Evolutionary conservation across 139 green algal species (phyloP).

Genomic region (Asterochloris sp.): DNA sequence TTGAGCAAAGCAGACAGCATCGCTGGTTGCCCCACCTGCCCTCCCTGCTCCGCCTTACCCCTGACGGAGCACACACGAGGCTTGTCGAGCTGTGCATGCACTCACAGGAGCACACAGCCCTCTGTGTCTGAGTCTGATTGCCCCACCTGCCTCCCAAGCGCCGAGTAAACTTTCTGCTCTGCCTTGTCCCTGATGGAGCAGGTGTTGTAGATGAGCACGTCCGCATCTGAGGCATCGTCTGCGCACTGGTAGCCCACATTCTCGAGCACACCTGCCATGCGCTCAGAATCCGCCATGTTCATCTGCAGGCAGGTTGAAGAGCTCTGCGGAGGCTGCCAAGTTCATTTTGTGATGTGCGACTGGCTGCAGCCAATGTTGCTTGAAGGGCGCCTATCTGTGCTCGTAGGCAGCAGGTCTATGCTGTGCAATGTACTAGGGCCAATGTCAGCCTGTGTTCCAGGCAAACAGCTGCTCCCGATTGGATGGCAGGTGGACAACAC

Average conservation of each 20-base stretch:
- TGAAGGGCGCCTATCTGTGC: neutral
- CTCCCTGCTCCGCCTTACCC: too few species aligned
- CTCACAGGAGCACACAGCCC: too few species aligned
- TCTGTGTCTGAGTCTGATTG: neutral
- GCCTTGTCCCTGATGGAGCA: constrained; percentile 94
- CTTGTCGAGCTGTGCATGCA: too few species aligned
- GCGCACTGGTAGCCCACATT: constrained; percentile 76
- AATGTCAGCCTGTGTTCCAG: too few species aligned
- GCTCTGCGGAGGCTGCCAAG: constrained; percentile 29
- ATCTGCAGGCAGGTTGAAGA: constrained; percentile 47
- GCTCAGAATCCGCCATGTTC: constrained; percentile 94
- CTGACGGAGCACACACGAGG: too few species aligned
- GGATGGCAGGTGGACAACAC: too few species aligned
- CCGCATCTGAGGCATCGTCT: constrained; percentile 68
- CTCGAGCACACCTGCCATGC: constrained; percentile 94
- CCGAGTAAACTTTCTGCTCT: constrained; percentile 94
- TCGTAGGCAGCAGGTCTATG: too few species aligned
- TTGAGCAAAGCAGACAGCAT: too few species aligned
- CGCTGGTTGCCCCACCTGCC: too few species aligned
- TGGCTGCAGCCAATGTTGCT: neutral
- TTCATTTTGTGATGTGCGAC: neutral
- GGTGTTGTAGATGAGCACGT: constrained; percentile 98
- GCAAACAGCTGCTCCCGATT: too few species aligned
- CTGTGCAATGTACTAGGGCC: too few species aligned
- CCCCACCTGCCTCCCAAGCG: constrained; percentile 69